A percentile compares a stretch with the other conserved stretches of the same genome.
Conservation (phyloP, 805 yeast genomes). For the Yarrowia yakushimensis region DNA sequence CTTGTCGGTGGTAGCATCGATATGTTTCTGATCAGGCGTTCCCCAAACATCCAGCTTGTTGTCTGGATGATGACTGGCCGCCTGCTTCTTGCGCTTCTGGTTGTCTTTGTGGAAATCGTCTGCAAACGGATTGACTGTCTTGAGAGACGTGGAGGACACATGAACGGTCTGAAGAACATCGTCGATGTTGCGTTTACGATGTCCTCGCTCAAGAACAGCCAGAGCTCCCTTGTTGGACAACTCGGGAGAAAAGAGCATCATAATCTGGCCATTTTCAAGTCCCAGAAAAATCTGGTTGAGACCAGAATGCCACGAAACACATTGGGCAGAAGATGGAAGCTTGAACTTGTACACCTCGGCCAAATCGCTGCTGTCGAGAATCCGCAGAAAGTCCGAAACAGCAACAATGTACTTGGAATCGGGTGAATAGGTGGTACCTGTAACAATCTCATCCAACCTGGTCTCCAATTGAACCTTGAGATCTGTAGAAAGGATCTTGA, state of each 20-base stretch:
- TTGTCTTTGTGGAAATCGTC: conserved; percentile 29
- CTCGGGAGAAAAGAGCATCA: conserved; percentile 34
- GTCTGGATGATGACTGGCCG: conserved; percentile 28
- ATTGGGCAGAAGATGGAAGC: conserved; percentile 20
- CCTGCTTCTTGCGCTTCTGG: conserved; percentile 23
- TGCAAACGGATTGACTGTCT: conserved; percentile 32
- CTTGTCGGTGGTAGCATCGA: conserved; percentile 28
- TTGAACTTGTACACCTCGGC: conserved; percentile 28
- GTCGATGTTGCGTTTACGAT: conserved; percentile 36
- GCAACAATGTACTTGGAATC: conserved; percentile 33
- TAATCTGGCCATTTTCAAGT: conserved; percentile 33
- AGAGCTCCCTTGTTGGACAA: conserved; percentile 36
- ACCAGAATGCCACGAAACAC: conserved; percentile 34
- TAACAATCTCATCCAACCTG: conserved; percentile 27
- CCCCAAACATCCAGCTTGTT: conserved; percentile 32
- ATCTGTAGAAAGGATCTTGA: conserved; percentile 30
- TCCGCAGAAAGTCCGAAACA: conserved; percentile 32
- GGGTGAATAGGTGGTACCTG: conserved; percentile 32
- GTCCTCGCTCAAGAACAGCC: conserved; percentile 32
- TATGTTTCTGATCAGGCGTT: conserved; percentile 31
- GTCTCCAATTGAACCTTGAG: conserved; percentile 24
- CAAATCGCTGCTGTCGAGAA: conserved; percentile 36
- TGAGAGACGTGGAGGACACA: conserved; percentile 27
- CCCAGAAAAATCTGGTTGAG: conserved; percentile 38
- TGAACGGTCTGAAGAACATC: conserved; percentile 33